Conservation (phyloP, 75 land plant species). For the Adiantum capillusveneris region DNA sequence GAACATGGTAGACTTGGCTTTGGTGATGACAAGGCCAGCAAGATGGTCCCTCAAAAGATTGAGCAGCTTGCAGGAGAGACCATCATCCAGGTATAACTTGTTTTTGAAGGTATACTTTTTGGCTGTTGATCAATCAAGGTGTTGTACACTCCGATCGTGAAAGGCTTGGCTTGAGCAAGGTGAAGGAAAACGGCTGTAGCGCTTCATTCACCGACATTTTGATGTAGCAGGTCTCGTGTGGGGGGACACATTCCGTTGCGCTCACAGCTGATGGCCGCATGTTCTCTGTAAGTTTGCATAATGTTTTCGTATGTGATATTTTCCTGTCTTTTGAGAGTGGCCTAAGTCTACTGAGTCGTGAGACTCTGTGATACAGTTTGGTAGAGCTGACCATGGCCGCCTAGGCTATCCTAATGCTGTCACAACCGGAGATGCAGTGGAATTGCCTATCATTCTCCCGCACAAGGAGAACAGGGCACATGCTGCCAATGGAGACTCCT, state of each 20-base stretch:
- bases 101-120: too few species aligned
- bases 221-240: constrained; percentile 22
- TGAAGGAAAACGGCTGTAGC: too few species aligned
- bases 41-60: constrained; percentile 21
- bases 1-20: constrained; percentile 26
- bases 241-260: constrained; percentile 22
- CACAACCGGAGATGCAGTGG: constrained; percentile 19
- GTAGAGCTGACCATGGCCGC: constrained; percentile 23
- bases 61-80: constrained; percentile 9
- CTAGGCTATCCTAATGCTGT: constrained; percentile 16
- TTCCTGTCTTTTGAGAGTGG: too few species aligned
- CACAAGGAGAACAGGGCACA: constrained; percentile 1
- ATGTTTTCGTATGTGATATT: too few species aligned
- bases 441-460: constrained; percentile 13
- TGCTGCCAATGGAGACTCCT: not conserved
- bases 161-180: too few species aligned
- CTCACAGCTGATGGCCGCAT: constrained; percentile 13
- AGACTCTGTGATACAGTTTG: constrained; percentile 13
- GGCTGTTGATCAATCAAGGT: too few species aligned
- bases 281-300: constrained; percentile 17
- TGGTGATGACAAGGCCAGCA: constrained; percentile 26
- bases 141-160: too few species aligned
- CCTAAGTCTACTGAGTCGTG: too few species aligned
- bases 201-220: too few species aligned
- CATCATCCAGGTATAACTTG: constrained; percentile 15